Percentiles rank a stretch among this genome's conserved stretches.
Evolutionary conservation across 768 basidiomycete genomes (phyloP).

Genomic region (Brasilioporus rufonigricans): DNA sequence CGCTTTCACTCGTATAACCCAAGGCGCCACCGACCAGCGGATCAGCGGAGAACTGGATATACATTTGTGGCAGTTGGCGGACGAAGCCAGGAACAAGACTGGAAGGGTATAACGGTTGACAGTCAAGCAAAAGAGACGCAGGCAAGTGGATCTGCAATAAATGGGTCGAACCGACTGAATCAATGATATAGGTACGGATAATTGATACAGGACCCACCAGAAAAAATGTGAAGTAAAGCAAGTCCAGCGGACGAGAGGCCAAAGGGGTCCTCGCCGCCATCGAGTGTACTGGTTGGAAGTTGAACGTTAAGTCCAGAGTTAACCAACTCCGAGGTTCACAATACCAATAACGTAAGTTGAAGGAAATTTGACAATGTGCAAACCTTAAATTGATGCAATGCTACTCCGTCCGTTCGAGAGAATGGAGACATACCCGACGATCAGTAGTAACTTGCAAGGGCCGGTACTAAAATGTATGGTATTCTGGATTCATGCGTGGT

Average conservation of each 20-base stretch:
- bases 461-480: not conserved
- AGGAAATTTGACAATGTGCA: not conserved
- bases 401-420: too few species aligned
- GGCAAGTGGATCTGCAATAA: conserved; percentile 57
- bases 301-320: not conserved
- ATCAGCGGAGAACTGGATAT: conserved; percentile 60
- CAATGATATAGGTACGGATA: not conserved
- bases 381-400: too few species aligned
- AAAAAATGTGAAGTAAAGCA: conserved; percentile 72
- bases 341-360: not conserved
- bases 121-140: conserved; percentile 66
- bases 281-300: not conserved
- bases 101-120: conserved; percentile 63
- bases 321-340: not conserved
- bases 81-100: conserved; percentile 48
- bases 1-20: conserved; percentile 37
- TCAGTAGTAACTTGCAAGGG: too few species aligned
- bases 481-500: conserved; percentile 10
- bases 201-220: conserved; percentile 39
- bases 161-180: not conserved
- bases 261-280: conserved; percentile 37
- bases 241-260: conserved; percentile 56
- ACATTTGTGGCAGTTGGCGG: conserved; percentile 44
- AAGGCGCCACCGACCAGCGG: conserved; percentile 58
- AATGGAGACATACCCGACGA: too few species aligned